Base-by-base conservation (phyloP, 2,329 filamentous ascomycete genomes). In the Cercospora sesami region DNA sequence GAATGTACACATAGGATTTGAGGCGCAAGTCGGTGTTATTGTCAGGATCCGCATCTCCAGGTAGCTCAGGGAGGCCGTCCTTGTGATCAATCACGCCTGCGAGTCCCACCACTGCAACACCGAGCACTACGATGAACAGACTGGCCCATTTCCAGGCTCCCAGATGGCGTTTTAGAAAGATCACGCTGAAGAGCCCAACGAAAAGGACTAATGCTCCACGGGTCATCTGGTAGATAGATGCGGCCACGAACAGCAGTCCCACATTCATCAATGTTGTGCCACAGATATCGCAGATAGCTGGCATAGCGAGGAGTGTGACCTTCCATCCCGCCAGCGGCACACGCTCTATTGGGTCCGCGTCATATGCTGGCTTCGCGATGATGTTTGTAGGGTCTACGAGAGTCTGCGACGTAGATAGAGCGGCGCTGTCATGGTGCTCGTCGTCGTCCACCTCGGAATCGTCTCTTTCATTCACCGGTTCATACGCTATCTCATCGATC, bases 221-320 rank as follows among this genome's bases (percentile, higher is more conserved):
- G 1, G 94, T 98, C 95, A 99, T 99, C 82, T 99, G 95, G 81
- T 97, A 99, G 76, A 99, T 97, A 69, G 92, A 96, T 1, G 95
- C 93, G 12, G 92, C 95, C 26, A 98, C 94, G 78, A 98, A 94
- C 60, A 98, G 85, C 73, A 99, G 85, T 3, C 95, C 95, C 4
- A 93, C 91, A 77, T 99, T 99, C 94, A 99, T 98, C 65, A 98
- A 86, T 4, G 95, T 99, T 4, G 95, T 99, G 59, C 93, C 95
- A 26, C 91, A 89, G 72, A 98, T 97, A 78, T 99, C 95, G 81
- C 94, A 97, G 77, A 93, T 90, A 51, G 95, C 92, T 1, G 95
- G 95, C 10, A 96, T 83, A 7, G 93, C 90, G 64, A 99, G 86
- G 31, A 98, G 80, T 4, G 90, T 76, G 21, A 97, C 85, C 69